Evolutionary conservation across 164 flowering plant genomes (phyloP), one percentile per base, ranked within the genome.

Genomic region (Amborella trichopoda): DNA sequence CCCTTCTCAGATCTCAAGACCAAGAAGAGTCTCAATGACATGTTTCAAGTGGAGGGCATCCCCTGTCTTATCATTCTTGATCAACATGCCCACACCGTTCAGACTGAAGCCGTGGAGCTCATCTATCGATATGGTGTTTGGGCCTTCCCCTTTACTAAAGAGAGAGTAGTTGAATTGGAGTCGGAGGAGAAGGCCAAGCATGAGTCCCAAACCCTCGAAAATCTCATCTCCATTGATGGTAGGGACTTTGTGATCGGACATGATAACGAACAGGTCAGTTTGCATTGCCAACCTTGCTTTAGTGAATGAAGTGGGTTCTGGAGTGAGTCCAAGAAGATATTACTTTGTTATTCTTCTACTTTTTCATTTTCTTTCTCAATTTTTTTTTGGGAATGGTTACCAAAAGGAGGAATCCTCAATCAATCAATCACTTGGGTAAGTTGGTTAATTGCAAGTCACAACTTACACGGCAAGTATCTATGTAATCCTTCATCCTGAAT

Each of bases 51-150:
- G n/a, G 70, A 66, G 23, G 70, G 54, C 5, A 66, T 66, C 6
- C 70, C 70, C 3, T 58, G 53, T 3, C 27, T 66, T 12, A 28
- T 66, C 38, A 45, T 66, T 25, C 44, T 66, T 1, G 54, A 49
- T 26, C 16, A 22, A 3, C 11, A 4, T 24, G 44, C 51, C 23
- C 46, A 53, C 25, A 44, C 42, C 17, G 49, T 53, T n/a, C 60
- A 55, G 39, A 37, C 58, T 5, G 70, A 66, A 2, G 70, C 61
- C 14, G 67, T 66, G 2, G 70, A 66, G 25, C 70, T 66, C 21
- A 46, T 62, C 14, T 58, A 62, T 22, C 26, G 55, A 30, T 60
- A 48, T 30, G 69, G 69, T 23, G 48, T 50, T 21, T 45, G 30
- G 18, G 69, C 56, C 3, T 65, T 56, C 27, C 69, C 69, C 6